Evolutionary conservation across 2,329 filamentous ascomycete species (phyloP), one percentile per base, ranked within the genome.

Genomic region (Metarhizium album): DNA sequence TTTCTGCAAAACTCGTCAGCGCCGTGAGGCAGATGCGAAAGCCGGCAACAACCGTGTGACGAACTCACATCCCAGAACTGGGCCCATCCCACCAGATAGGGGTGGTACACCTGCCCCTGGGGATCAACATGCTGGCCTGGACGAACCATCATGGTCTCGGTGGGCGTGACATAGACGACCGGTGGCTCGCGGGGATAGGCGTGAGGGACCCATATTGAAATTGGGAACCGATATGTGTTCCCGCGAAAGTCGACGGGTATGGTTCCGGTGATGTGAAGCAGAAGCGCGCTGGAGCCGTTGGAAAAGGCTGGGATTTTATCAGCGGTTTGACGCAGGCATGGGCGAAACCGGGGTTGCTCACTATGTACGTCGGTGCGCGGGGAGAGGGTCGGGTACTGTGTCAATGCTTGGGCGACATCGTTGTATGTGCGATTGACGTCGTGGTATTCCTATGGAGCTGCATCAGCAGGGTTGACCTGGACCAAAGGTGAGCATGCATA

Each of bases 321-420:
- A 46, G 35, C 49, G 50, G 48, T 48, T 45, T 27, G 45, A 54
- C 14, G 37, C 18, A 24, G 48, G 42, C 11, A n/a, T 14, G 24
- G 37, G 4, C 45, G 47, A 43, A 43, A 46, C n/a, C 35, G 22
- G 43, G 45, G 45, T 18, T 43, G 67, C 81, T 60, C 78, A 95
- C 90, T 97, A 70, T 97, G 94, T 48, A 97, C 90, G 67, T 97
- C 90, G 54, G 93, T 98, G 59, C 87, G 82, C 24, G 90, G 89
- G 8, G 84, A 79, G 22, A 98, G 75, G 2, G 87, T 86, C 7
- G 89, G 82, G 63, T 90, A 89, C 58, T 86, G 80, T 31, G 86
- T 79, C 49, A 98, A 80, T 27, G 84, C 81, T 63, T 89, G 85
- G 55, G 87, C 90, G 59, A 94, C 84, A 69, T 97, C 90, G 65